Conservation (phyloP, 2,329 filamentous ascomycete genomes). For the Calycina marina region DNA sequence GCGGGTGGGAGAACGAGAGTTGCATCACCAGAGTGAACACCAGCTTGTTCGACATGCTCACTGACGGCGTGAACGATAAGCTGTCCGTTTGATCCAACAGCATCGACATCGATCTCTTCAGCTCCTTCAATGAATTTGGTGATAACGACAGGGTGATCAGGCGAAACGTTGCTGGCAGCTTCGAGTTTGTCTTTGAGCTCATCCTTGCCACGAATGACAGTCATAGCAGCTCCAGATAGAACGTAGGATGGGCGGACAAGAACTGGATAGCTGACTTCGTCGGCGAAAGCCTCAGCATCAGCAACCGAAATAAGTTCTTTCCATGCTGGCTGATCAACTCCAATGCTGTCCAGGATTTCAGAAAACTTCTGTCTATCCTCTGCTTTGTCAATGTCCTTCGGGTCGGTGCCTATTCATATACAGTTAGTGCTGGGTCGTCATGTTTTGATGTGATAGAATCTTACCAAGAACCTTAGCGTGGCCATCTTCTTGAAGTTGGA, state of each 20-base stretch:
- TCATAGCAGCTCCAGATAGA: conserved; percentile 96
- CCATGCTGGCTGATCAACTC: conserved; percentile 94
- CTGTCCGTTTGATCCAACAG: conserved; percentile 73
- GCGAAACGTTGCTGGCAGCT: conserved; percentile 78
- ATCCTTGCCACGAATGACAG: conserved; percentile 74
- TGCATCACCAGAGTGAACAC: conserved; percentile 95
- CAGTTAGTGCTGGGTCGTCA: too few relatives aligned
- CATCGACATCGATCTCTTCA: conserved; percentile 92
- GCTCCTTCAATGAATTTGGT: conserved; percentile 97
- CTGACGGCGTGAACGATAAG: conserved; percentile 83
- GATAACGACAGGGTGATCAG: conserved; percentile 95
- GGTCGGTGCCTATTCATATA: conserved; percentile 91
- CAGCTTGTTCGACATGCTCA: conserved; percentile 92
- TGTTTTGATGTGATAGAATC: too few relatives aligned
- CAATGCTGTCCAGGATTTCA: conserved; percentile 90
- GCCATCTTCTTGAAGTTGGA: conserved; percentile 81
- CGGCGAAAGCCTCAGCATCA: conserved; percentile 76
- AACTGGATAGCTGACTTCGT: conserved; percentile 80
- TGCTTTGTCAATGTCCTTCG: conserved; percentile 90
- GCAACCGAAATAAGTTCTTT: conserved; percentile 86
- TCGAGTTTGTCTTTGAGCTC: conserved; percentile 92
- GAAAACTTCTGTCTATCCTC: conserved; percentile 99
- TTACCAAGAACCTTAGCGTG: conserved; percentile 84
- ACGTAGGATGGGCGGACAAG: conserved; percentile 92
- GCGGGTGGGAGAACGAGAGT: conserved; percentile 83